Conservation (phyloP, 805 yeast genomes). For the Saccharomycopsis sp. region DNA sequence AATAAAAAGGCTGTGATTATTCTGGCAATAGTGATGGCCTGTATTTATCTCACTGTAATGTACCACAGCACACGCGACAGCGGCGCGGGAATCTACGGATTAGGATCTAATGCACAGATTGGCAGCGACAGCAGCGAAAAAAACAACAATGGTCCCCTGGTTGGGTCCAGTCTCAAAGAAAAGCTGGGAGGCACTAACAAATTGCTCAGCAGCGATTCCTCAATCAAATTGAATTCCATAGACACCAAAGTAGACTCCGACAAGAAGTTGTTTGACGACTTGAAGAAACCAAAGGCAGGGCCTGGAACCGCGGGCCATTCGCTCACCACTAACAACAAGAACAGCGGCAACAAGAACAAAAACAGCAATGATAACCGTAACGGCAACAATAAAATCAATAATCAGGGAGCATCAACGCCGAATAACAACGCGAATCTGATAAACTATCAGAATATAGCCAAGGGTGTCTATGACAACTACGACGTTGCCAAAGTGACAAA, state of each 20-base stretch:
- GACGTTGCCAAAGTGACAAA: not conserved
- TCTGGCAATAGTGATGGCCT: not conserved
- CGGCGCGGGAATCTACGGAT: not conserved
- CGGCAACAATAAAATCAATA: not conserved
- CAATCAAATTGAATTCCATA: constrained; percentile 3
- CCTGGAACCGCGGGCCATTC: not conserved
- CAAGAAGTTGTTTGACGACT: constrained; percentile 1
- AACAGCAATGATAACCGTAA: no score
- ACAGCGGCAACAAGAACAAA: not conserved
- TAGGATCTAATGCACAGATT: no score
- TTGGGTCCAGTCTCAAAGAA: not conserved
- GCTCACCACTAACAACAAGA: not conserved
- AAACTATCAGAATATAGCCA: not conserved
- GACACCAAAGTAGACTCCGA: constrained; percentile 4
- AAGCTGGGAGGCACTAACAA: not conserved
- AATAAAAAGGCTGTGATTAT: not conserved
- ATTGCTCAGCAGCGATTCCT: constrained; percentile 2
- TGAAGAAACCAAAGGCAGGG: not conserved
- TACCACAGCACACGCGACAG: not conserved
- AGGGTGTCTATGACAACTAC: constrained; percentile 1
- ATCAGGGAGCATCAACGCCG: not conserved
- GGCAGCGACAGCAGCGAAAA: not conserved
- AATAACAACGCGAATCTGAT: not conserved
- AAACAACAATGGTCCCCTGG: not conserved
- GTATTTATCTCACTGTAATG: not conserved